These are phyloP conservation scores for Aspergillus taichungensis DNA, from an alignment of 495 filamentous ascomycete species.

Conservation along the genomic window DNA sequence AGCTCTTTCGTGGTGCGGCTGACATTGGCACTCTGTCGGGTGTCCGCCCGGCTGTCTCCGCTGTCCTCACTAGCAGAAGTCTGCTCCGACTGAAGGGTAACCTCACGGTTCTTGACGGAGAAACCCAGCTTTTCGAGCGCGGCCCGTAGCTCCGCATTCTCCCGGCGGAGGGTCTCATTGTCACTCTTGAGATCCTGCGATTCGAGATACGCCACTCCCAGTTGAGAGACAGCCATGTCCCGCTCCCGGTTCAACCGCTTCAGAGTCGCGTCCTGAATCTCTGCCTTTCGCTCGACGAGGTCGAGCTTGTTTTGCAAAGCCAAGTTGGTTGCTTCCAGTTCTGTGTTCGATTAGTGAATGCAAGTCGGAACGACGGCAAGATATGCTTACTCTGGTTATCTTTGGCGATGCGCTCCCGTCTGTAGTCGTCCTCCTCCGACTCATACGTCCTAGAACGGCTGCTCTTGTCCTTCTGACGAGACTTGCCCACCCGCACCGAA, in stretches of 20 bases:
- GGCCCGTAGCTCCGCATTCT: slow-evolving; percentile 40
- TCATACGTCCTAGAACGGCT: slow-evolving; percentile 36
- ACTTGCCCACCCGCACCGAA: slow-evolving; percentile 39
- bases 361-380: slow-evolving; percentile 1
- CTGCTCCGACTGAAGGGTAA: slow-evolving; percentile 24
- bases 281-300: slow-evolving; percentile 46
- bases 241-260: slow-evolving; percentile 55
- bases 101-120: slow-evolving; percentile 18
- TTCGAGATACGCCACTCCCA: slow-evolving; percentile 54
- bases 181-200: slow-evolving; percentile 55
- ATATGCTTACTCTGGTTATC: slow-evolving; percentile 48
- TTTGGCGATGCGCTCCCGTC: slow-evolving; percentile 26
- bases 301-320: slow-evolving; percentile 51
- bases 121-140: slow-evolving; percentile 23
- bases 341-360: slow-evolving; percentile 21
- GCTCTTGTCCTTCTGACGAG: slow-evolving; percentile 34
- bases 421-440: slow-evolving; percentile 28
- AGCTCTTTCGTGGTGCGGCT: slow-evolving; percentile 28
- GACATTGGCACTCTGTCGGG: slow-evolving; percentile 23
- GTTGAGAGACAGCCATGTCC: slow-evolving; percentile 54
- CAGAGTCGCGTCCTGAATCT: slow-evolving; percentile 50
- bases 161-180: slow-evolving; percentile 39
- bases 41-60: slow-evolving; percentile 28
- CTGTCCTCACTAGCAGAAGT: slow-evolving; percentile 18
- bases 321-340: slow-evolving; percentile 50